Conservation (phyloP, 1,139 yeast species). For the Kodamaea fungicola region DNA sequence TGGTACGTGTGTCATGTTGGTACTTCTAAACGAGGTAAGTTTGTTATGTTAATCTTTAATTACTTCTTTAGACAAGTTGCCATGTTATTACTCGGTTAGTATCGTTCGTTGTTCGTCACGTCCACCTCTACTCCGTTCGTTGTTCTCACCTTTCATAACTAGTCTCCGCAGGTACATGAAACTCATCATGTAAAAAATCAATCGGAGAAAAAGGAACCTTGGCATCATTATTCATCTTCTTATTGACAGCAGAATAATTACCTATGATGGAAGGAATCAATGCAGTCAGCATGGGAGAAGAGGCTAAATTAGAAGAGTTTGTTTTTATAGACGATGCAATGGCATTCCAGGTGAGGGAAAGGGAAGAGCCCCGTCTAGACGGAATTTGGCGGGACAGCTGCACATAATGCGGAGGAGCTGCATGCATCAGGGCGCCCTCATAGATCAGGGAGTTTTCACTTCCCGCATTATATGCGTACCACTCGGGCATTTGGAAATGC, state of each 20-base stretch:
- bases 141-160: slow-evolving; percentile 2
- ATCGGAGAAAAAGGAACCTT: slow-evolving; percentile 43
- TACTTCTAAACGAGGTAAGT: too few species aligned
- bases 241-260: slow-evolving; percentile 35
- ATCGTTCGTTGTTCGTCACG: too few species aligned
- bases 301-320: slow-evolving; percentile 1
- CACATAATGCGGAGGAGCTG: slow-evolving; percentile 29
- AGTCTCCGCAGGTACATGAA: slow-evolving; percentile 10
- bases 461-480: slow-evolving; percentile 29
- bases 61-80: too few species aligned
- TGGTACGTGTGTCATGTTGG: too few species aligned
- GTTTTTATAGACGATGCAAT: slow-evolving; percentile 18
- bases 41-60: too few species aligned
- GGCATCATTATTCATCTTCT: slow-evolving; percentile 33
- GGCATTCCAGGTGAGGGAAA: slow-evolving; percentile 17
- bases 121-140: too few species aligned
- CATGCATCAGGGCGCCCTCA: slow-evolving; percentile 9
- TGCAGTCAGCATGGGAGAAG: slow-evolving; percentile 27
- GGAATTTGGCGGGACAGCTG: slow-evolving; percentile 9
- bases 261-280: slow-evolving; percentile 42
- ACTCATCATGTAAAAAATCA: slow-evolving; percentile 38
- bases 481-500: slow-evolving; percentile 35
- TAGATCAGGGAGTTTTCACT: slow-evolving; percentile 1
- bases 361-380: slow-evolving; percentile 1
- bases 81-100: too few species aligned